A percentile compares a stretch with the other conserved stretches of the same genome.
Evolutionary conservation across 2,329 filamentous ascomycete genomes (phyloP).

Genomic region (Alternaria novae-zelandiae): DNA sequence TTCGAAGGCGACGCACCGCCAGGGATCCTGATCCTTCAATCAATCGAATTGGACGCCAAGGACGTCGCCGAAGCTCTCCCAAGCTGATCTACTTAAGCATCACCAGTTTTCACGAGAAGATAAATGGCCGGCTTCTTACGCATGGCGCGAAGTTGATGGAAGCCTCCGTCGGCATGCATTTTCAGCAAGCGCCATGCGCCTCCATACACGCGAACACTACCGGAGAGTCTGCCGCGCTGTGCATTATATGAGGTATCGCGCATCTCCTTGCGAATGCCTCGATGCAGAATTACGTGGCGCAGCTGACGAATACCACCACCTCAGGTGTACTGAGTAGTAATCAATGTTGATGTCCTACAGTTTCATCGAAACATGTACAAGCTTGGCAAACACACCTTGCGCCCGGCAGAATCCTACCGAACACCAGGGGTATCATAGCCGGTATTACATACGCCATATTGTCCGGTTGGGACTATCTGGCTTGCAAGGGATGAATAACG

Average conservation of each 20-base stretch:
- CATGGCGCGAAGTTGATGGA: not conserved
- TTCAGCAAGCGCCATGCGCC: not conserved
- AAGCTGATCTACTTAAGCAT: not conserved
- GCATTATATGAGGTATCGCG: not conserved
- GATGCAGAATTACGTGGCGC: not conserved
- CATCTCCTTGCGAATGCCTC: not conserved
- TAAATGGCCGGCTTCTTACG: not conserved
- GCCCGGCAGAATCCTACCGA: conserved; percentile 12
- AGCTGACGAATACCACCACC: not conserved
- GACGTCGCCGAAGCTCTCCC: too few relatives aligned
- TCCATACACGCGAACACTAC: not conserved
- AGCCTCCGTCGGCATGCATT: not conserved
- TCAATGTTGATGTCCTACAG: conserved; percentile 3
- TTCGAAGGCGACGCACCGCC: not conserved
- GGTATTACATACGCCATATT: conserved; percentile 1
- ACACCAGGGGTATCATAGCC: conserved; percentile 6
- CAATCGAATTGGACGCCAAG: not conserved
- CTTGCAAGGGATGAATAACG: not conserved
- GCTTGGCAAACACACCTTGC: not conserved
- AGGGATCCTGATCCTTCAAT: not conserved
- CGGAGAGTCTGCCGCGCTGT: not conserved
- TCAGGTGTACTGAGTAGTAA: not conserved
- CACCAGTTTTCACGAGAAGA: not conserved
- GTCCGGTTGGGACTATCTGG: not conserved
- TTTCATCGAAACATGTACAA: not conserved